Evolutionary conservation across 2,329 filamentous ascomycete species (phyloP).

Genomic region (Neonectria magnoliae): DNA sequence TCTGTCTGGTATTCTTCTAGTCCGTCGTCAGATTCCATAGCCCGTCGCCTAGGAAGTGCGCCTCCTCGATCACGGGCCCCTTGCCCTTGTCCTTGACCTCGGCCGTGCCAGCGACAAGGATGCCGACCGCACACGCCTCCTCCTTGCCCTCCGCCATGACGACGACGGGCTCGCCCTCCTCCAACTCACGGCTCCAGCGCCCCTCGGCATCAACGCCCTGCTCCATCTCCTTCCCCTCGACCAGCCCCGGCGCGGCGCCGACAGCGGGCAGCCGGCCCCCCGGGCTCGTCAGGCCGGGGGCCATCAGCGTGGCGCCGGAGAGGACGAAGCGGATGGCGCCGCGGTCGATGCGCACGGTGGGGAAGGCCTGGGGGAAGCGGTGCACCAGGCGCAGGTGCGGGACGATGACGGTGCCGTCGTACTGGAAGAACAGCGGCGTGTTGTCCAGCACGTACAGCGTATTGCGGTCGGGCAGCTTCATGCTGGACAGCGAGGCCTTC

Average conservation of each 20-base stretch:
- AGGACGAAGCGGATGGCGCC: conserved; percentile 98
- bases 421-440: conserved; percentile 90
- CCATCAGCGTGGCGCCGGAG: conserved; percentile 94
- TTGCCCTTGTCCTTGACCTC: conserved; percentile 96
- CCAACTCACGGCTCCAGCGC: conserved; percentile 72
- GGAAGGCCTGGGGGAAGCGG: conserved; percentile 85
- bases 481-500: conserved; percentile 87
- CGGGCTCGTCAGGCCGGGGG: conserved; percentile 85
- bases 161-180: conserved; percentile 85
- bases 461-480: conserved; percentile 92
- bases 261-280: conserved; percentile 81
- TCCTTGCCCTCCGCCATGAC: conserved; percentile 94
- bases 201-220: conserved; percentile 59
- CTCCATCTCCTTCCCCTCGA: conserved; percentile 56
- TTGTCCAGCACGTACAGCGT: conserved; percentile 86
- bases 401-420: conserved; percentile 77
- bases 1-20: conserved; percentile 40
- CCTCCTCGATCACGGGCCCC: conserved; percentile 91
- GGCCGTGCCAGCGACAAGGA: conserved; percentile 83
- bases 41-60: conserved; percentile 93
- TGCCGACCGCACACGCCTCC: conserved; percentile 87
- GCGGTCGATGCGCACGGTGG: conserved; percentile 88
- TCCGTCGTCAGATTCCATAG: conserved; percentile 78
- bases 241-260: conserved; percentile 45
- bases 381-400: conserved; percentile 92